phyloP scores from a whole-genome alignment of 352 stramenopile genomes.

The Globisporangium spiculum region DNA sequence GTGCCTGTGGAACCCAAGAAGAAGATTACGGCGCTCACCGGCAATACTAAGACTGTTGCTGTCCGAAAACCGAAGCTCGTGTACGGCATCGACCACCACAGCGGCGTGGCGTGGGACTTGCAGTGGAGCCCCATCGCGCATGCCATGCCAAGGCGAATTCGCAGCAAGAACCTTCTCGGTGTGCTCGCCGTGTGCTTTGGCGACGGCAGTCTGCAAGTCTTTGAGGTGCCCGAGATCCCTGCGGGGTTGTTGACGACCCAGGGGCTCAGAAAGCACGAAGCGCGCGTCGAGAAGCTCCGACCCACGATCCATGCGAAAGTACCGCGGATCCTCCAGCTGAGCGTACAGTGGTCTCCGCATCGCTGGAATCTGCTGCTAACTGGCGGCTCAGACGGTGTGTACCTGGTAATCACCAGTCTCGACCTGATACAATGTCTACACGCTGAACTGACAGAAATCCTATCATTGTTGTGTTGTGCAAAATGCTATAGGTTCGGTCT shows the following conservation, averaged over 20 bases:
- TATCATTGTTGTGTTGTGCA: not conserved
- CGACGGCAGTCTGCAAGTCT: constrained; percentile 70
- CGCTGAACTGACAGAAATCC: not conserved
- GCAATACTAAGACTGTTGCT: not conserved
- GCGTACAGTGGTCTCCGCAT: constrained; percentile 70
- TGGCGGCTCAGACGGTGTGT: constrained; percentile 69
- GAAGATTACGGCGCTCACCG: not conserved
- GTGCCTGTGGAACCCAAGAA: constrained; percentile 36
- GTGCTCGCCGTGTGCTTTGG: constrained; percentile 73
- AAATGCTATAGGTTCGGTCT: constrained; percentile 50
- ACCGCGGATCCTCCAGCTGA: constrained; percentile 56
- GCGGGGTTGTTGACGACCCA: constrained; percentile 32
- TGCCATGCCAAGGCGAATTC: constrained; percentile 30
- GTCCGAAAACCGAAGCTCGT: constrained; percentile 47
- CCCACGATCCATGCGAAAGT: constrained; percentile 46
- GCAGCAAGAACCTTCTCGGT: constrained; percentile 36
- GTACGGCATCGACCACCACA: constrained; percentile 72
- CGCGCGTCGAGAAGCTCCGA: constrained; percentile 41
- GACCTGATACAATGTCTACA: not conserved
- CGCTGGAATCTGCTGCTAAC: constrained; percentile 76
- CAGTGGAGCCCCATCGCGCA: constrained; percentile 66
- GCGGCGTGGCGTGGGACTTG: constrained; percentile 77
- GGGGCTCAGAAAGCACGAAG: not conserved
- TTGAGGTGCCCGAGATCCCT: constrained; percentile 50
- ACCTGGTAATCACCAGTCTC: not conserved